A percentile compares a stretch with the other conserved stretches of the same genome.
These are phyloP conservation scores for Saccharomycopsis phalli DNA, from an alignment of 1,139 yeast species.

Conservation along the genomic window DNA sequence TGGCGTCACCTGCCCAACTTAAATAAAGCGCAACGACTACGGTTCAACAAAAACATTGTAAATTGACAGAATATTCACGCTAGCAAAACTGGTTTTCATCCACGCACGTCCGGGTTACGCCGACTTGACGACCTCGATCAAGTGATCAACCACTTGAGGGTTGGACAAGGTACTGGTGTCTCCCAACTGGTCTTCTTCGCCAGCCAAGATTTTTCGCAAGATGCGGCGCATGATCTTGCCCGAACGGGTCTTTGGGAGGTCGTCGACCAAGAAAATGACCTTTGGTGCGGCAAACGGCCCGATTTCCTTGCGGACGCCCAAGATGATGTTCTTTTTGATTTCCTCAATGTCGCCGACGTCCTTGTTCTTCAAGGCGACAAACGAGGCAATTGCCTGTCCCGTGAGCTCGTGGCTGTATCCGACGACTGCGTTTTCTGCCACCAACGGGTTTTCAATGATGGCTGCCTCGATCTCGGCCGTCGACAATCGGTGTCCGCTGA, in stretches of 20 bases:
- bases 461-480: slow-evolving; percentile 98
- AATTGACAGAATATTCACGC: too few species aligned
- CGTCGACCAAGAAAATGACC: slow-evolving; percentile 75
- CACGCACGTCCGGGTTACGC: too few species aligned
- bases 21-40: slow-evolving; percentile 5
- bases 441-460: slow-evolving; percentile 66
- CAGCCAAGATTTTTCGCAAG: slow-evolving; percentile 80
- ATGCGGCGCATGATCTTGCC: slow-evolving; percentile 99
- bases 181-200: slow-evolving; percentile 90
- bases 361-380: slow-evolving; percentile 67
- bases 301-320: slow-evolving; percentile 39
- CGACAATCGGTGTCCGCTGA: slow-evolving; percentile 93
- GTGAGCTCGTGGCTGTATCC: slow-evolving; percentile 93
- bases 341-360: slow-evolving; percentile 10
- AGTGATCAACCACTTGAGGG: slow-evolving; percentile 74
- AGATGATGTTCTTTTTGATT: slow-evolving; percentile 17
- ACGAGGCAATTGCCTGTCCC: slow-evolving; percentile 95
- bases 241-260: slow-evolving; percentile 94
- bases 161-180: slow-evolving; percentile 87
- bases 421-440: slow-evolving; percentile 91
- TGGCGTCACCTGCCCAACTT: slow-evolving; percentile 3
- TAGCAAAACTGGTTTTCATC: too few species aligned
- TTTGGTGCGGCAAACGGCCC: slow-evolving; percentile 99
- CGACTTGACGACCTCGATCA: slow-evolving; percentile 41
- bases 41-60: too few species aligned